A percentile compares a stretch with the other conserved stretches of the same genome.
These are phyloP conservation scores for Eutrema yunnanense DNA, from an alignment of 345 rosid species.

Conservation along the genomic window DNA sequence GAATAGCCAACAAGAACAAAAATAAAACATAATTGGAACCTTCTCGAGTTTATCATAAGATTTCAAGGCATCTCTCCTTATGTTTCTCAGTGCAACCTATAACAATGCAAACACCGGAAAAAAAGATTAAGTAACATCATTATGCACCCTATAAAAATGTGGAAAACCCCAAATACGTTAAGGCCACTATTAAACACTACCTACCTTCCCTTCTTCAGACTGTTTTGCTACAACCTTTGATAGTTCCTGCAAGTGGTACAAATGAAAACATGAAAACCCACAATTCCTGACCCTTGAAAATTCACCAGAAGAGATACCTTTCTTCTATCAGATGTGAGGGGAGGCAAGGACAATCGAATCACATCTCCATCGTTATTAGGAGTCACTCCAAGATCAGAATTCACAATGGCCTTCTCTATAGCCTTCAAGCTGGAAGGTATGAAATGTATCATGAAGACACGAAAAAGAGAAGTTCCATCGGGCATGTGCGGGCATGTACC, in stretches of 20 bases:
- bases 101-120: background rate
- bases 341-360: slow-evolving; percentile 79
- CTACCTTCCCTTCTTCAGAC: slow-evolving; percentile 93
- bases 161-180: background rate
- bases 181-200: background rate
- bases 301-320: slow-evolving; percentile 44
- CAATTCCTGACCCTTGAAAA: background rate
- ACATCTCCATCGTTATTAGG: slow-evolving; percentile 94
- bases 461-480: background rate
- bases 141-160: background rate
- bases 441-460: background rate
- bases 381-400: slow-evolving; percentile 81
- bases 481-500: slow-evolving; percentile 32
- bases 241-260: slow-evolving; percentile 55
- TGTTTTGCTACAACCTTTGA: slow-evolving; percentile 84
- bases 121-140: background rate
- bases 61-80: slow-evolving; percentile 87
- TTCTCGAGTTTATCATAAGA: slow-evolving; percentile 92
- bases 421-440: slow-evolving; percentile 58
- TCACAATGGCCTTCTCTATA: slow-evolving; percentile 91
- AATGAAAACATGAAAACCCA: background rate
- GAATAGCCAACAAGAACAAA: background rate
- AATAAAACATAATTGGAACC: slow-evolving; percentile 33
- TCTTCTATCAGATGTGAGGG: slow-evolving; percentile 82
- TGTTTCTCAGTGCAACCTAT: slow-evolving; percentile 88